A percentile compares a stretch with the other conserved stretches of the same genome.
phyloP scores from a whole-genome alignment of 2,329 filamentous ascomycete species.

The Penicillium sp. region DNA sequence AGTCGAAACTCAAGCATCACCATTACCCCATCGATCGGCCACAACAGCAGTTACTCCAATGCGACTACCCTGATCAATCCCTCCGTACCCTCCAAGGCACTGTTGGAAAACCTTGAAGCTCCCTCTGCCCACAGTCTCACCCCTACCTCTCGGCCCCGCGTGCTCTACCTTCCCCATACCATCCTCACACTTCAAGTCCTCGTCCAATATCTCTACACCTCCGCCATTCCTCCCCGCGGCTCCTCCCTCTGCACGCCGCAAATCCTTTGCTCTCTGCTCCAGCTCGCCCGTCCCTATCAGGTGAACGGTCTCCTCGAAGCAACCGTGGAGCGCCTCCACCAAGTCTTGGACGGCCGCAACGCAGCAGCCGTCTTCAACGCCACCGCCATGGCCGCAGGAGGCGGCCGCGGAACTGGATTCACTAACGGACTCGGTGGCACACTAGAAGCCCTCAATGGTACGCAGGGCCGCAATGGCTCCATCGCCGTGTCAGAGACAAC shows the following conservation, averaged over 20 bases:
- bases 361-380: conserved; percentile 98
- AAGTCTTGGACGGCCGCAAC: conserved; percentile 87
- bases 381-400: conserved; percentile 95
- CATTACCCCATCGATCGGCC: conserved; percentile 67
- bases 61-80: conserved; percentile 46
- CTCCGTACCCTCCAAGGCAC: conserved; percentile 34
- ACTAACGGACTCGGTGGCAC: conserved; percentile 57
- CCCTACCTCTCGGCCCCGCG: conserved; percentile 72
- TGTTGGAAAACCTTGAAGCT: conserved; percentile 52
- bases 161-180: conserved; percentile 91
- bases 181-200: conserved; percentile 86
- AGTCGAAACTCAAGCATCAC: conserved; percentile 81
- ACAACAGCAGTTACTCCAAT: conserved; percentile 47
- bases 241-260: conserved; percentile 88
- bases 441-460: conserved; percentile 47
- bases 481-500: conserved; percentile 26
- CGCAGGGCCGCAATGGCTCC: conserved; percentile 29
- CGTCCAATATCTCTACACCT: conserved; percentile 92
- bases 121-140: conserved; percentile 59
- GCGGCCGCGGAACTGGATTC: conserved; percentile 80
- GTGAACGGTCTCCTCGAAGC: conserved; percentile 91
- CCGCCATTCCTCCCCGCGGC: conserved; percentile 74
- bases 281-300: conserved; percentile 90
- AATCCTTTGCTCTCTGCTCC: conserved; percentile 91
- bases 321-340: conserved; percentile 86